Evolutionary conservation across 1,139 yeast genomes (phyloP), one percentile per base, ranked within the genome.

Genomic region (Yamadazyma sp.): DNA sequence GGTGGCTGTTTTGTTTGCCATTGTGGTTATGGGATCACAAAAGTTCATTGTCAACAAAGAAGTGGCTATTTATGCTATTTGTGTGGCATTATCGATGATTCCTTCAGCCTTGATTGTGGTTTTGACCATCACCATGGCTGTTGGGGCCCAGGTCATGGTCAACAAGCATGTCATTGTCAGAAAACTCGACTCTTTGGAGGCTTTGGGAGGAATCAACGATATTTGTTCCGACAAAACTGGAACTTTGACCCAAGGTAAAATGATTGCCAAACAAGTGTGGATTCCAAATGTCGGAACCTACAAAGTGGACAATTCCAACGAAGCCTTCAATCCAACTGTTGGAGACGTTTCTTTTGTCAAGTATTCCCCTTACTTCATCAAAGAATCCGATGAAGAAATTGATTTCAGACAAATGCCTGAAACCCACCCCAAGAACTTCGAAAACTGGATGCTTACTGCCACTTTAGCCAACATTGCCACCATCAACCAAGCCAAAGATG

Each of bases 141-240:
- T 84, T 44, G 94, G 94, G 17, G 86, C 94, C 27, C 83, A 82
- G 50, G 84, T 80, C 12, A 86, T 86, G 94, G 84, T 81, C 29
- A 60, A 64, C 34, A 75, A 82, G 52, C 69, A 83, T 53, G 94
- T 86, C 26, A 81, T 86, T 61, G 89, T 86, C 14, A 72, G 94
- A 53, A 85, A 82, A 51, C 70, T 86, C 43, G 92, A 85, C 54
- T 83, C 94, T 2, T 69, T 85, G 34, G 94, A 85, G 56, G 89
- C 89, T 18, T 68, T 85, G 32, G 94, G 94, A 18, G 85, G 90
- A 21, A 83, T 85, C 41, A 81, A 82, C 55, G 90, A 84, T 53
- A 83, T 85, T 52, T 85, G 94, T 60, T 84, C 90, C 2, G 94
- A 85, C 64, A 85, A 85, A 56, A 85, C 94, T 7, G 94, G 92